A percentile compares a stretch with the other conserved stretches of the same genome.
Conservation (phyloP, 1,284 basidiomycete genomes). For the Naganishia liquefaciens region DNA sequence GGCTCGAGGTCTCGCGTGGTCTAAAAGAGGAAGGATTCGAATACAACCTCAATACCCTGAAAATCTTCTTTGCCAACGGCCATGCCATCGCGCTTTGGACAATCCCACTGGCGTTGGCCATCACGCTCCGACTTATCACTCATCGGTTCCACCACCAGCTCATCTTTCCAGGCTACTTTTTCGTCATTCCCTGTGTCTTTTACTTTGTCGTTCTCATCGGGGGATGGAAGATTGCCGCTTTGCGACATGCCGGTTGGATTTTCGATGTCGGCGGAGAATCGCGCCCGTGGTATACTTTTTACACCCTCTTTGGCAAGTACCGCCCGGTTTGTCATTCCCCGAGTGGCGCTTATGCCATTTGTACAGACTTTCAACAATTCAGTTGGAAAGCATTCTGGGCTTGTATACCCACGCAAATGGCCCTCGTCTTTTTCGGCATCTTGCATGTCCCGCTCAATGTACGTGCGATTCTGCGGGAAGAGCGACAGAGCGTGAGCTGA, state of each 20-base stretch:
- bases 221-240: conserved; percentile 62
- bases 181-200: conserved; percentile 79
- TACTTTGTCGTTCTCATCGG: conserved; percentile 74
- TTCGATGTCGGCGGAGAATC: conserved; percentile 71
- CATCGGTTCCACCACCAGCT: conserved; percentile 81
- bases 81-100: conserved; percentile 72
- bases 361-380: conserved; percentile 64
- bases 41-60: conserved; percentile 64
- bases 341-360: not conserved
- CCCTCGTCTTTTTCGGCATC: conserved; percentile 60
- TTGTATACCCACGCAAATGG: conserved; percentile 64
- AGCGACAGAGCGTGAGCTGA: not conserved
- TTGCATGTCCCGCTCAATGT: conserved; percentile 89
- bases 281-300: conserved; percentile 80
- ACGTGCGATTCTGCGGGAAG: conserved; percentile 23
- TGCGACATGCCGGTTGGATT: conserved; percentile 79
- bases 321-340: not conserved
- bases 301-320: conserved; percentile 68
- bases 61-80: conserved; percentile 61
- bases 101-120: conserved; percentile 73
- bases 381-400: conserved; percentile 68
- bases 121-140: conserved; percentile 78
- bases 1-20: conserved; percentile 78
- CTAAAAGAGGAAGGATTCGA: conserved; percentile 78
- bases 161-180: conserved; percentile 88